Base-by-base conservation (phyloP, 1,284 basidiomycete genomes). In the Pseudozyma hubeiensis region DNA sequence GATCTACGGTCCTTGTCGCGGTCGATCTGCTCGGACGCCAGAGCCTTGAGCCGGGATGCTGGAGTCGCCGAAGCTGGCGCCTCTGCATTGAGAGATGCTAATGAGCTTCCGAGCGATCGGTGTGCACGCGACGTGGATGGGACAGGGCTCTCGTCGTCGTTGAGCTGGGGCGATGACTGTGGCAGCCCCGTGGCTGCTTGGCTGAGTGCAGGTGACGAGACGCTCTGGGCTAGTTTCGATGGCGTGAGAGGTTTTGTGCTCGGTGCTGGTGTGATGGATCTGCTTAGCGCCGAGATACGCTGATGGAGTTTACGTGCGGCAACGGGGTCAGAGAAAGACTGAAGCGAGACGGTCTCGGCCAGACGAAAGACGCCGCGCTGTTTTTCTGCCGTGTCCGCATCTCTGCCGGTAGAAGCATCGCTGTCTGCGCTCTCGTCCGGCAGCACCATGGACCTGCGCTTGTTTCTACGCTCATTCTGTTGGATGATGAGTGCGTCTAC, bases 401-500 rank as follows among this genome's bases (percentile, higher is more conserved):
- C 47, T 8, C 45, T 30, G 11, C 53, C 31, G 7, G 61, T 45
- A 17, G 52, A 9, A 3, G 37, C 34, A 10, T 29, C 45, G 10
- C 55, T 53, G 7, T 58, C 59, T 14, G 17, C n/a, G 37, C 8
- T 10, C 1, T 41, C 35, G 19, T 50, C 54, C 2, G 51, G 60
- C 10, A 64, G 45, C 3, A 58, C 52, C 47, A 64, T 68, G 7
- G 64, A 68, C 10, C 66, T 43, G 30, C 69, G 58, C 56, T 78
- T 70, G 24, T 50, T 40, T 7, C 63, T 52, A 1, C 73, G 57
- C 47, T 76, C 61, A 48, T 59, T 65, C 47, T 70, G 65, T 29
- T 77, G 60, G 49, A 81, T 77, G 41, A 76, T 63, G 58, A 82
- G 75, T 0, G 80, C 79, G 58, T 80, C 78, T 7, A 81, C 73